Base-by-base conservation (phyloP, 1,284 basidiomycete genomes). In the Pseudozyma hubeiensis region DNA sequence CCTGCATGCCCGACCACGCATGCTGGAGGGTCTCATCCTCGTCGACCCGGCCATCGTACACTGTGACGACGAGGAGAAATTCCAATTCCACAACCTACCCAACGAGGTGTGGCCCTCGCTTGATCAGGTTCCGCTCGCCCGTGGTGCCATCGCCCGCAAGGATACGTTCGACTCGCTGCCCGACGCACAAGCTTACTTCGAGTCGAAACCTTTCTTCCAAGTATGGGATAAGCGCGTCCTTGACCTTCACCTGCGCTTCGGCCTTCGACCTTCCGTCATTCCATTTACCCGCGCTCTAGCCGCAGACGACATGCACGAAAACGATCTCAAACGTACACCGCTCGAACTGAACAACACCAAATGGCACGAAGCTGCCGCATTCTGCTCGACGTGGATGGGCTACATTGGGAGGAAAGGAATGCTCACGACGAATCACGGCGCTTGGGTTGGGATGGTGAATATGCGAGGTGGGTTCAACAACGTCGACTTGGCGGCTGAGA, bases 21-120 rank as follows among this genome's bases (percentile, higher is more conserved):
- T 95, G 9, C 93, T 94, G 85, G 87, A 89, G 16, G 88, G 89
- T 0, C 85, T 96, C 35, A 86, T 93, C 47, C 87, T 95, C 10
- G 85, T 95, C 30, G 94, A 97, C 81, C 93, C 95, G 0, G 88
- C 92, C 57, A 88, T 93, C 39, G 70, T 86, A 5, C 85, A 85
- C 3, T 48, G 85, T 79, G 78, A 79, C 10, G 52, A 59, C 4
- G 53, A 57, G 9, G 35, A 54, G 33, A 16, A 13, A 3, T 49
- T 57, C 37, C 44, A 67, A n/a, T 31, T 61, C 43, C 33, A 54
- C 46, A 54, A 55, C 31, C 51, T 70, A 6, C 56, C 50, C 29
- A 61, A 57, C 31, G 54, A 55, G 29, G 56, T 33, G 19, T 60
- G 24, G 45, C 45, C 40, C 8, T 16, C 45, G 19, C 54, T 59